These are phyloP conservation scores for Crucihimalaya himalaica DNA, from an alignment of 345 rosid genomes.

Conservation along the genomic window DNA sequence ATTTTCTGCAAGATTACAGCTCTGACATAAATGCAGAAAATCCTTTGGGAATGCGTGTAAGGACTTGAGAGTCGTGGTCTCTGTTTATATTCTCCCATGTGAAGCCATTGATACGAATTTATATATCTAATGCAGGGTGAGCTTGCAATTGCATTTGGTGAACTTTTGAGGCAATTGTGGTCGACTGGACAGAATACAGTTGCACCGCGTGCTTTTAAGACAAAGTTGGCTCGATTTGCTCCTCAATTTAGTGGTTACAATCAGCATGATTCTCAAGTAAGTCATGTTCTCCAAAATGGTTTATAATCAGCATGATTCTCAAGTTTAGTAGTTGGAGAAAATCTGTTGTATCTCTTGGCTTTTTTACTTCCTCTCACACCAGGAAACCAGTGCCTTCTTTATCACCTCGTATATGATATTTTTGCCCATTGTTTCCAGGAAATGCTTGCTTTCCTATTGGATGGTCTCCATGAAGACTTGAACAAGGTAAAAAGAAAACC, in stretches of 20 bases:
- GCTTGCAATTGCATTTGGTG: constrained; percentile 90
- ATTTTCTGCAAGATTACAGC: constrained; percentile 79
- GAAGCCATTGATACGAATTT: constrained; percentile 13
- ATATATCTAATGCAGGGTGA: constrained; percentile 68
- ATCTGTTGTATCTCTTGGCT: not conserved
- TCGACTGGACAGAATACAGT: constrained; percentile 61
- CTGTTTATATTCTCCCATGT: not conserved
- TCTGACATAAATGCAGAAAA: constrained; percentile 76
- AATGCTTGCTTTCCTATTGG: constrained; percentile 87
- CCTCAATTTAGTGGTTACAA: constrained; percentile 97
- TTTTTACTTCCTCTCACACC: not conserved
- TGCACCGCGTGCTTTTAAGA: constrained; percentile 79
- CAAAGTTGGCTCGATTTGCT: constrained; percentile 84
- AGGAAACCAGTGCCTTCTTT: not conserved
- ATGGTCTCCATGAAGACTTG: constrained; percentile 95
- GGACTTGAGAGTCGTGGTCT: constrained; percentile 38
- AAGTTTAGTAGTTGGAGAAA: not conserved
- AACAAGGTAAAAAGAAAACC: constrained; percentile 88
- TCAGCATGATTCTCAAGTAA: constrained; percentile 98
- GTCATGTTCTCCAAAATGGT: constrained; percentile 31
- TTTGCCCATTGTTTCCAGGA: constrained; percentile 52
- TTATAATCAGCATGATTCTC: not conserved
- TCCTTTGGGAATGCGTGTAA: constrained; percentile 90
- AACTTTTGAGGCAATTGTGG: constrained; percentile 81
- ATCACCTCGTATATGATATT: not conserved